Conservation (phyloP, 2,329 filamentous ascomycete species). For the Xylaria multiplex region DNA sequence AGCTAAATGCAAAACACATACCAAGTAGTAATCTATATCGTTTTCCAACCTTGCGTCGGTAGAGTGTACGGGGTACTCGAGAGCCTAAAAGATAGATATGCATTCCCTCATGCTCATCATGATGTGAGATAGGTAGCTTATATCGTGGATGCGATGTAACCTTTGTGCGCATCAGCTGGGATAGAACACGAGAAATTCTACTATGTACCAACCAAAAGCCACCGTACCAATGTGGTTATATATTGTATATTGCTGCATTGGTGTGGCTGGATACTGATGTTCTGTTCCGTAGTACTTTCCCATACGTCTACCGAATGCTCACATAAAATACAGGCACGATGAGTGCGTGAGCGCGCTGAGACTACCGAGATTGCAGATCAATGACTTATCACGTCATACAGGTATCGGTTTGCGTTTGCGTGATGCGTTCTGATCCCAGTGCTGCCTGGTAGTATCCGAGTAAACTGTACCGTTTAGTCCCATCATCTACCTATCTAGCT, state of each 20-base stretch:
- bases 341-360: not conserved
- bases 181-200: constrained; percentile 31
- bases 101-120: not conserved
- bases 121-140: constrained; percentile 13
- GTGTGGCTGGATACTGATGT: not conserved
- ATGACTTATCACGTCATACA: constrained; percentile 33
- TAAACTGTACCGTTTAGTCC: not conserved
- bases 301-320: too few species aligned
- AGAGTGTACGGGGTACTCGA: not conserved
- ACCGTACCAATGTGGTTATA: not conserved
- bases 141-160: constrained; percentile 23
- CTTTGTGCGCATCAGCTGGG: constrained; percentile 14
- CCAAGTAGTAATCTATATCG: too few species aligned
- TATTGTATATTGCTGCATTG: not conserved
- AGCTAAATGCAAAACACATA: too few species aligned
- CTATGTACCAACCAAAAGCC: constrained; percentile 9
- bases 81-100: not conserved
- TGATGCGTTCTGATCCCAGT: constrained; percentile 8
- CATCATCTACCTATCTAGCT: not conserved
- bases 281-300: too few species aligned
- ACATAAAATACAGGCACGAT: not conserved
- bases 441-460: constrained; percentile 7
- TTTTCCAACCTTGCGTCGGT: too few species aligned
- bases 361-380: constrained; percentile 8
- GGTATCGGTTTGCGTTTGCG: constrained; percentile 21